Evolutionary conservation across 179 eudicot genomes (phyloP).

Genomic region (Carnegiea gigantea): DNA sequence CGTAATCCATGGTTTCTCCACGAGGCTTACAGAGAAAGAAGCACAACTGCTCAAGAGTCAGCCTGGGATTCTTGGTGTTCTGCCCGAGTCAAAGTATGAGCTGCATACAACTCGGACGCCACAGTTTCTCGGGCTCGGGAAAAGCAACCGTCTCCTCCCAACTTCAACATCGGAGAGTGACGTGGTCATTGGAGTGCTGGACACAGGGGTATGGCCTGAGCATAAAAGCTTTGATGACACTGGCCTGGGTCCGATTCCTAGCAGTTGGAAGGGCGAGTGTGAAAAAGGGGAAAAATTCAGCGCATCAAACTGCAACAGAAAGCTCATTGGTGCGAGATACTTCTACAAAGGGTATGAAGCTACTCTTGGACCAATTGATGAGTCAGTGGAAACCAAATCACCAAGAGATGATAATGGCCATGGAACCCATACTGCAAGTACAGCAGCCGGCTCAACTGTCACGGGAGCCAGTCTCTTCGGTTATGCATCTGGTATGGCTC

Average conservation of each 20-base stretch:
- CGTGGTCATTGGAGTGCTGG: slow-evolving; percentile 63
- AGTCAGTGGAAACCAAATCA: slow-evolving; percentile 56
- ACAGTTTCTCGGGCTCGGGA: slow-evolving; percentile 60
- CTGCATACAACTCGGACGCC: slow-evolving; percentile 90
- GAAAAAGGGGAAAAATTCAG: slow-evolving; percentile 52
- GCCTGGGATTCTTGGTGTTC: slow-evolving; percentile 52
- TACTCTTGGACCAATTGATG: slow-evolving; percentile 61
- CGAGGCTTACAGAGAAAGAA: slow-evolving; percentile 58
- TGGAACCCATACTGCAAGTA: slow-evolving; percentile 70
- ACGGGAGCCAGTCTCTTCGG: too few species aligned
- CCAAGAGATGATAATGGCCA: slow-evolving; percentile 87
- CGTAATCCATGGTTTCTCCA: slow-evolving; percentile 72
- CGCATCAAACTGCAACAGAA: slow-evolving; percentile 57
- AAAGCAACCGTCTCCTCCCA: slow-evolving; percentile 31
- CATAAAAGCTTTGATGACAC: slow-evolving; percentile 60
- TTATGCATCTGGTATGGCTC: slow-evolving; percentile 51
- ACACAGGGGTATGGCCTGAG: slow-evolving; percentile 90
- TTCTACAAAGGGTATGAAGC: slow-evolving; percentile 72
- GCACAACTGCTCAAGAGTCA: slow-evolving; percentile 46
- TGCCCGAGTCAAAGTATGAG: slow-evolving; percentile 52
- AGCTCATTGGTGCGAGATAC: slow-evolving; percentile 73
- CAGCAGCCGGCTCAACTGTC: too few species aligned
- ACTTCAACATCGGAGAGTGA: slow-evolving; percentile 43
- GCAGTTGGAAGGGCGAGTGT: slow-evolving; percentile 72
- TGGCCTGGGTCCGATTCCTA: slow-evolving; percentile 64